Base-by-base conservation (phyloP, 2,329 filamentous ascomycete species). In the Orbilia brochopaga region DNA sequence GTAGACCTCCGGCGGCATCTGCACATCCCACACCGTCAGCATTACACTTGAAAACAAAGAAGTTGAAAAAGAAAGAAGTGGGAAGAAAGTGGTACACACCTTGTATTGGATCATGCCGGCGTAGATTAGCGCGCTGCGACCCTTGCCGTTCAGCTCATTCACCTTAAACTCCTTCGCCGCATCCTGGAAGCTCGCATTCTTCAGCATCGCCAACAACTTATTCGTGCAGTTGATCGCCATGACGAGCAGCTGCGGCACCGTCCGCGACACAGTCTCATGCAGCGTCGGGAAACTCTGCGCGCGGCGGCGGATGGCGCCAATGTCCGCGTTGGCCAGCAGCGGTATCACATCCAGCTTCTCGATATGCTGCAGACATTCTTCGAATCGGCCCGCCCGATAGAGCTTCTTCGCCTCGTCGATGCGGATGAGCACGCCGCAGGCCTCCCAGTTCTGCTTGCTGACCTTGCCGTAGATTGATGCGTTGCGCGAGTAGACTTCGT, bases 221-320 rank as follows among this genome's bases (percentile, higher is more conserved):
- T 89, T 88, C 80, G 92, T 95, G 81, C 90, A 92, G 46, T 89
- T 85, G 75, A 99, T 91, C 55, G 91, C 91, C 94, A 94, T 97
- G 82, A 96, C 89, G 74, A 99, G 85, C 73, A 97, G 83, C 79
- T 93, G 91, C 17, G 93, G 93, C 76, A 97, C 88, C 77, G 94
- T 96, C 78, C 91, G 88, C 1, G 92, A 89, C 44, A 99, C 90
- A 6, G 92, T 86, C 75, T 91, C 87, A 2, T 91, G 86, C 44
- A 96, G 85, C 1, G 85, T 83, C 15, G 90, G 86, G 81, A 99
- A 97, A 73, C 88, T 88, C 76, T 90, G 87, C 0, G 93, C 92
- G 72, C 88, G 88, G 74, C 85, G 85, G 74, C 94, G 90, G 80
- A 99, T 93, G 54, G 84, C 85, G 76, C 87, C 85, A 66, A 94